Conservation (phyloP, 2,329 filamentous ascomycete genomes). For the Aulographum hederae region DNA sequence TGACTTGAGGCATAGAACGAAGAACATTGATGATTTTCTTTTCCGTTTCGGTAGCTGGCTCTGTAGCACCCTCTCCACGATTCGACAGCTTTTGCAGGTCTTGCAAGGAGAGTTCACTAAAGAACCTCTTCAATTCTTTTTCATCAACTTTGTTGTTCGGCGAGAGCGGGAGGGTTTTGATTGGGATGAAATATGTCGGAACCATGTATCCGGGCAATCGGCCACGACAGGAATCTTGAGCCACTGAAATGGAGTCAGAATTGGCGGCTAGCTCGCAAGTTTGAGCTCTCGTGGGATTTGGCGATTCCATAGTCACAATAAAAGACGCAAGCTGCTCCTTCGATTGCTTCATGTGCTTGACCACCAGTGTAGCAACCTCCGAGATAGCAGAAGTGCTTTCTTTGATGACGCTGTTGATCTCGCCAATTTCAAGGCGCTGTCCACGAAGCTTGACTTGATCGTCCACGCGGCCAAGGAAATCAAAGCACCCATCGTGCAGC, state of each 20-base stretch:
- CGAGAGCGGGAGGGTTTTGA: constrained; percentile 60
- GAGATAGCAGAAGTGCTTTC: constrained; percentile 36
- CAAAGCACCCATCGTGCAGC: constrained; percentile 62
- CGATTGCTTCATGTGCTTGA: constrained; percentile 51
- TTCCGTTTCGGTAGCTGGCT: constrained; percentile 20
- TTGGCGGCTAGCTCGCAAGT: constrained; percentile 8
- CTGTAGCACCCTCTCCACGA: constrained; percentile 5
- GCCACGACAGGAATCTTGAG: constrained; percentile 40
- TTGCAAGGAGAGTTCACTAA: constrained; percentile 39
- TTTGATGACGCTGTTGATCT: constrained; percentile 74
- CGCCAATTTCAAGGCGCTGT: constrained; percentile 73
- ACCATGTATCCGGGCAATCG: constrained; percentile 76
- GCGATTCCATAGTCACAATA: constrained; percentile 16
- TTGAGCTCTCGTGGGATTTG: not conserved
- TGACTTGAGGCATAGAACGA: constrained; percentile 30
- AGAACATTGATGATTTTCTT: constrained; percentile 35
- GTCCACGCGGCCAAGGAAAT: constrained; percentile 75
- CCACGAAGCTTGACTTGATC: constrained; percentile 86
- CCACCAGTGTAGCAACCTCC: constrained; percentile 61
- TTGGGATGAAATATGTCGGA: constrained; percentile 60
- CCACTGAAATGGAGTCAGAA: constrained; percentile 12
- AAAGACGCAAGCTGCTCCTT: constrained; percentile 76
- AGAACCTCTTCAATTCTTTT: constrained; percentile 49
- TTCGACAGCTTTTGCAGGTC: constrained; percentile 38
- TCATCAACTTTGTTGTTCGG: constrained; percentile 79